Evolutionary conservation across 148 eudicot species (phyloP).

Genomic region (Chenopodium berlandieri): DNA sequence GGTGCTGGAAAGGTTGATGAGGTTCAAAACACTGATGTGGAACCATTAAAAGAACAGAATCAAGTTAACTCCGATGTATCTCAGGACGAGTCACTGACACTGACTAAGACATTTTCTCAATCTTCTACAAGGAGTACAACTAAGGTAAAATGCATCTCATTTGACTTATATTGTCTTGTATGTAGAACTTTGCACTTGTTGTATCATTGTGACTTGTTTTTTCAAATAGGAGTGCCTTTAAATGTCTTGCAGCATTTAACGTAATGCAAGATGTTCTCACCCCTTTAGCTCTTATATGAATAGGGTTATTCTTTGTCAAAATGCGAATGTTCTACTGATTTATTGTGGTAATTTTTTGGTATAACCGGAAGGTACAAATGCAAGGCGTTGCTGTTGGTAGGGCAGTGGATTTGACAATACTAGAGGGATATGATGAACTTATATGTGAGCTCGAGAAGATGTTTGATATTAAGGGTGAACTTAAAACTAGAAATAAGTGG

Average conservation of each 20-base stretch:
- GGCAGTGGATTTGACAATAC: slow-evolving; percentile 68
- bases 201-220: too few relatives aligned
- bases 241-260: too few relatives aligned
- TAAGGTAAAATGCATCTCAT: slow-evolving; percentile 42
- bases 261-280: too few relatives aligned
- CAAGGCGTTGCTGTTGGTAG: slow-evolving; percentile 95
- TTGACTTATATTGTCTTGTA: background rate
- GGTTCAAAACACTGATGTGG: slow-evolving; percentile 31
- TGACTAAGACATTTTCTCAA: slow-evolving; percentile 35
- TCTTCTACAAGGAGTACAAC: slow-evolving; percentile 67
- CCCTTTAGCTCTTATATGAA: background rate
- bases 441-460: slow-evolving; percentile 62
- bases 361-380: slow-evolving; percentile 72
- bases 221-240: too few relatives aligned
- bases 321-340: background rate
- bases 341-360: background rate
- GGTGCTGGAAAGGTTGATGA: slow-evolving; percentile 23
- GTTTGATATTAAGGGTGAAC: slow-evolving; percentile 85
- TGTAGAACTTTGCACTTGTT: background rate
- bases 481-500: slow-evolving; percentile 59
- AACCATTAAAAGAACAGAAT: slow-evolving; percentile 34
- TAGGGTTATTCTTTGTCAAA: background rate
- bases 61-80: slow-evolving; percentile 29
- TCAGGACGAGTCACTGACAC: slow-evolving; percentile 29
- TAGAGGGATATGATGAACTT: slow-evolving; percentile 65